Evolutionary conservation across 1,284 basidiomycete species (phyloP), one percentile per base, ranked within the genome.

Genomic region (Omphalotus olearius): DNA sequence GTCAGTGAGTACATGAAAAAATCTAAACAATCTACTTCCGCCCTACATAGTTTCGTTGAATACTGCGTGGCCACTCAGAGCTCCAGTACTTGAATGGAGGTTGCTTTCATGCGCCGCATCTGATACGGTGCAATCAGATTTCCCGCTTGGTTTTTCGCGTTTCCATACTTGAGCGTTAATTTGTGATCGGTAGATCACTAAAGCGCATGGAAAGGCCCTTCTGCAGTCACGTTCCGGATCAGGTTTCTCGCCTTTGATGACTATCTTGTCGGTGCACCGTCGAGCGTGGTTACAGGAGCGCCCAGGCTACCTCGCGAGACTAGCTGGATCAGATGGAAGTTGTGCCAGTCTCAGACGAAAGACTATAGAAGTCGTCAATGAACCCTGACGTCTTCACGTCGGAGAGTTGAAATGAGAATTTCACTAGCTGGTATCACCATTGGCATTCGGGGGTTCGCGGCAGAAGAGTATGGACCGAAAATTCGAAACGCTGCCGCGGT

Each of bases 251-350:
- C 57, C 50, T 1, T 16, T 26, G 9, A 60, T 47, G 7, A n/a
- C 39, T 13, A 47, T 52, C 5, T 49, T 51, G 26, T 10, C 26
- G 26, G 26, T 10, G 13, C 52, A 1, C 55, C 58, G 38, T 56
- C 55, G 13, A 61, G 55, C 0, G 59, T 59, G 37, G 60, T 41
- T 5, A 58, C 39, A 5, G 58, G 58, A 6, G n/a, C n/a, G n/a
- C 38, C 51, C 16, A 39, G 45, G 26, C 26, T 10, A 6, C 18
- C 47, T 1, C 47, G 44, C 4, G 51, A 48, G 33, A 59, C 54
- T 2, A 60, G 49, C 49, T 60, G 59, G 55, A 60, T 58, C 23
- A 60, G 49, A 33, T 60, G 59, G 54, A 60, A 60, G 43, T 41
- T 14, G 59, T 53, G 3, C 55, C 57, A 5, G 52, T 54, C 5